These are phyloP conservation scores for Hanseniaspora uvarum DNA, from an alignment of 1,139 yeast species.

Conservation along the genomic window DNA sequence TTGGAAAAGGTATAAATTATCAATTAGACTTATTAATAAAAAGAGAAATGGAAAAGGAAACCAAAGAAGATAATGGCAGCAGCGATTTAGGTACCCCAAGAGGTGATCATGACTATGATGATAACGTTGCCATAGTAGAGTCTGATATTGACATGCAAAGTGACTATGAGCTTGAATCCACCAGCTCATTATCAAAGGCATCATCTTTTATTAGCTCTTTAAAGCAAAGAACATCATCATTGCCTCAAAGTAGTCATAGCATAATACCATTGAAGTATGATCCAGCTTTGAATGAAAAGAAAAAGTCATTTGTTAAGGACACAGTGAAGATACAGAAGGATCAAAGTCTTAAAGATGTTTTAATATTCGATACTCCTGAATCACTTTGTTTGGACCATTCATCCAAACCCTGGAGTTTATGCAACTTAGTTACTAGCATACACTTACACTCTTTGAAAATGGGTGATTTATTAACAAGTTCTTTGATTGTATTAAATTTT, in stretches of 20 bases:
- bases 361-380: not conserved
- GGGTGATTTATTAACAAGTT: constrained; percentile 25
- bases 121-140: constrained; percentile 19
- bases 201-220: constrained; percentile 27
- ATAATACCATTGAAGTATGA: not conserved
- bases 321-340: not conserved
- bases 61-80: not conserved
- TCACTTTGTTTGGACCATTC: not conserved
- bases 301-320: not conserved
- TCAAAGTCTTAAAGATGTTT: not conserved
- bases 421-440: constrained; percentile 25
- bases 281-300: not conserved
- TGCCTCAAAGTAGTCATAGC: not conserved
- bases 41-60: not conserved
- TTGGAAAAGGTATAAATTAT: constrained; percentile 26
- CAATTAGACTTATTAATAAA: constrained; percentile 1
- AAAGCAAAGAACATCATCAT: constrained; percentile 20
- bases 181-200: constrained; percentile 23
- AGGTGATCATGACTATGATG: constrained; percentile 19
- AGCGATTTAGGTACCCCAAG: not conserved
- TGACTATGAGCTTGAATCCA: constrained; percentile 8
- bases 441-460: constrained; percentile 28
- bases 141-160: constrained; percentile 5
- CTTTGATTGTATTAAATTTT: constrained; percentile 20
- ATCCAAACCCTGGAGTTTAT: constrained; percentile 28